Evolutionary conservation across 2,329 filamentous ascomycete species (phyloP), one percentile per base, ranked within the genome.

Genomic region (Ampelomyces quisqualis): DNA sequence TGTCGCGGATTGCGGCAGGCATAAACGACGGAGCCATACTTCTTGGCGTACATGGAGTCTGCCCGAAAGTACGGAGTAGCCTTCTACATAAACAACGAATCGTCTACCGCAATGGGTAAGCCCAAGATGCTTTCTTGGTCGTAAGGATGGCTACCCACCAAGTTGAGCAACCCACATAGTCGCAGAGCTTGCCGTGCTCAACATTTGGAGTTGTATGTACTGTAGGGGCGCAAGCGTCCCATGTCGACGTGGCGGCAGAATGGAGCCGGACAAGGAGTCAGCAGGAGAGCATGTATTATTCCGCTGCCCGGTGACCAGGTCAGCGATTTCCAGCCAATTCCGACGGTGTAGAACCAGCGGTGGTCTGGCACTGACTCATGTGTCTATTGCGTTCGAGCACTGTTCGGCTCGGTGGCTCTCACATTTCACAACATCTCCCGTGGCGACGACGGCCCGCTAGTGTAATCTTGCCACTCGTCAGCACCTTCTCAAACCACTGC

Each of bases 371-470:
- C 34, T 43, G 35, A 42, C 18, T 46, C 22, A 34, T 20, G 38
- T 27, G 37, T 35, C 22, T 29, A 30, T 42, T 49, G 45, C 18
- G 33, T 33, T 34, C 39, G 26, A 36, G 28, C 23, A 29, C 40
- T 43, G 26, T 39, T 39, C 18, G 28, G 28, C 40, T 45, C 40
- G 47, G 44, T 15, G 27, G 34, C 23, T 31, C 38, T 47, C 34
- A 32, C 31, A 23, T 14, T 43, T 38, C 48, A 36, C 49, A 41
- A 53, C 44, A 51, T 51, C 51, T 58, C 47, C 53, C 51, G 50
- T 51, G 45, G 45, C 47, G 42, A 45, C 40, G 49, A 49, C 55
- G 53, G 49, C 49, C 54, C 54, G 49, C 55, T 56, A 52, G 52
- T 52, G 41, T 49, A 35, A 48, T 47, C 44, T 39, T 34, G 46